Evolutionary conservation across 164 flowering plant species (phyloP).

Genomic region (Vitis cinerea): DNA sequence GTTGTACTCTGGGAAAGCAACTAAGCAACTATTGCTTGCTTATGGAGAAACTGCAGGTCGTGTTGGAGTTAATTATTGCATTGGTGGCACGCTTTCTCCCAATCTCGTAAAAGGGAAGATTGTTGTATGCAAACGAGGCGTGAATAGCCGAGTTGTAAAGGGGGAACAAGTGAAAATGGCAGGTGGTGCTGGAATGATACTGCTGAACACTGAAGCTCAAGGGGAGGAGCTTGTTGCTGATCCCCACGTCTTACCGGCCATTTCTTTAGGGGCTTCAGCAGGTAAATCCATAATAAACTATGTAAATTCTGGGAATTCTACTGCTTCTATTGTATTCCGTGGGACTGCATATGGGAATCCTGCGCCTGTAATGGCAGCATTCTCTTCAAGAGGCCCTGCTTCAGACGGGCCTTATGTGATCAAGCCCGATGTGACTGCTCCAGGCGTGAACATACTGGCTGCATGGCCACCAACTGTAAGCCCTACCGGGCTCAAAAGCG

Average conservation of each 20-base stretch:
- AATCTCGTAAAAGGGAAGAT: constrained; percentile 59
- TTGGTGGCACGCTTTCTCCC: constrained; percentile 36
- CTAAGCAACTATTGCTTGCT: constrained; percentile 38
- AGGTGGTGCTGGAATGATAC: constrained; percentile 68
- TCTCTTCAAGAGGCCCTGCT: constrained; percentile 75
- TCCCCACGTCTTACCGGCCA: constrained; percentile 59
- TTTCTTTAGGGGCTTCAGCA: constrained; percentile 51
- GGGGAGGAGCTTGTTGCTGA: constrained; percentile 72
- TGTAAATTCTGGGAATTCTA: constrained; percentile 24
- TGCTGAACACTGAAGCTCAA: constrained; percentile 37
- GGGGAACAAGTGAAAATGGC: constrained; percentile 59
- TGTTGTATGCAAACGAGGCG: constrained; percentile 58
- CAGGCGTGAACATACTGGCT: constrained; percentile 73
- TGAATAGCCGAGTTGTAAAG: constrained; percentile 38
- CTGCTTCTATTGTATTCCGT: constrained; percentile 42
- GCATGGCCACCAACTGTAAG: constrained; percentile 61
- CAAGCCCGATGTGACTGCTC: constrained; percentile 78
- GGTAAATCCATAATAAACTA: constrained; percentile 42
- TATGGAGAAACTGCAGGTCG: constrained; percentile 49
- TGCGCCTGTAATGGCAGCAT: constrained; percentile 69
- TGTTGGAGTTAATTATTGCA: constrained; percentile 45
- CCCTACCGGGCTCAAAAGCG: constrained; percentile 39
- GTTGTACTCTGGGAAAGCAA: constrained; percentile 43
- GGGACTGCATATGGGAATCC: constrained; percentile 47
- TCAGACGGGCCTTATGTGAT: constrained; percentile 44